phyloP scores from a whole-genome alignment of 2,329 filamentous ascomycete genomes.

The Fusarium sambucinum region DNA sequence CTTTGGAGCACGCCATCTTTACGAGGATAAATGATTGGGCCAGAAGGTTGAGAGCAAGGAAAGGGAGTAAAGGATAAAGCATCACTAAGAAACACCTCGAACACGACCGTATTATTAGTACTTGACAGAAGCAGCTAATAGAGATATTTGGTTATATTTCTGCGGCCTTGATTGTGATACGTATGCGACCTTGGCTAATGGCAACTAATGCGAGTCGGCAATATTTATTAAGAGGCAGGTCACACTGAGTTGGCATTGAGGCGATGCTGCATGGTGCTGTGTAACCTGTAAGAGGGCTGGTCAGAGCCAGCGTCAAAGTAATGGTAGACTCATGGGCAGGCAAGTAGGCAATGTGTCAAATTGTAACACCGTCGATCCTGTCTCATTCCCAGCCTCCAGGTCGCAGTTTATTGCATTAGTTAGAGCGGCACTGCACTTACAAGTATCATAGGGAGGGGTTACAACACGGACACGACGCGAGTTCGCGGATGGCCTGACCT shows the following conservation, averaged over 20 bases:
- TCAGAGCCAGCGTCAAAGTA: background rate
- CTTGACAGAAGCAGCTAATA: slow-evolving; percentile 29
- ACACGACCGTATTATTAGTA: slow-evolving; percentile 36
- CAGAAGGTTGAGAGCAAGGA: background rate
- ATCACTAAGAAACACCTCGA: slow-evolving; percentile 28
- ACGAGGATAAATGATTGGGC: slow-evolving; percentile 28
- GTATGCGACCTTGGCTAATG: background rate
- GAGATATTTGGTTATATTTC: slow-evolving; percentile 21
- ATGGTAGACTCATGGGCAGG: background rate
- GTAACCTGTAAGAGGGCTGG: background rate
- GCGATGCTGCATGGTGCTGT: slow-evolving; percentile 11
- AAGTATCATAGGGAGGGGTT: slow-evolving; percentile 28
- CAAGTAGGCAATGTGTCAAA: background rate
- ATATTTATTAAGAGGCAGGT: background rate
- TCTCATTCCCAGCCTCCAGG: slow-evolving; percentile 35
- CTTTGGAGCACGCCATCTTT: slow-evolving; percentile 31
- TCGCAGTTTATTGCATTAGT: slow-evolving; percentile 37
- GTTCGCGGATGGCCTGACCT: slow-evolving; percentile 44
- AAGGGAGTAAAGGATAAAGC: background rate
- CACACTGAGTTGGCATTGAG: slow-evolving; percentile 22
- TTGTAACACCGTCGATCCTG: background rate
- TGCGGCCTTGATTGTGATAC: background rate
- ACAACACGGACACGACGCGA: slow-evolving; percentile 45
- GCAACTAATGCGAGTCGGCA: background rate
- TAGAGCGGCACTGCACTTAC: slow-evolving; percentile 15